A percentile compares a stretch with the other conserved stretches of the same genome.
Evolutionary conservation across 352 stramenopile genomes (phyloP).

Genomic region (Globisporangium mamillatum): DNA sequence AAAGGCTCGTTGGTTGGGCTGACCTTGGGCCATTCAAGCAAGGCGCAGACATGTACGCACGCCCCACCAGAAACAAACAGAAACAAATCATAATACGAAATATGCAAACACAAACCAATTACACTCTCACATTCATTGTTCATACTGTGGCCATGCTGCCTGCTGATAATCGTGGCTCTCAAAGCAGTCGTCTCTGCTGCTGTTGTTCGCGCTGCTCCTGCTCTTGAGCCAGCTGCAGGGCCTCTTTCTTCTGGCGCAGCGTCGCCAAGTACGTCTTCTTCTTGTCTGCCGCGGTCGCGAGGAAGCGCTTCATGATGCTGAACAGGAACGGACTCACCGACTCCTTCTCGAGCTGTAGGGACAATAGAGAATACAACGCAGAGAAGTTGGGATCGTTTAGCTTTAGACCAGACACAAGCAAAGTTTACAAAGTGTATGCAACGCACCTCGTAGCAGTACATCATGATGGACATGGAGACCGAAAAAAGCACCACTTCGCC

Average conservation of each 20-base stretch:
- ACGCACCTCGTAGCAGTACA: slow-evolving; percentile 82
- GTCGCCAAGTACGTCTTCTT: slow-evolving; percentile 53
- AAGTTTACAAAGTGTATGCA: neutral
- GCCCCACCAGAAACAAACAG: neutral
- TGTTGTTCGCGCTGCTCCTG: slow-evolving; percentile 3
- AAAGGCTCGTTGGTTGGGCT: neutral
- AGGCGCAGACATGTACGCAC: neutral
- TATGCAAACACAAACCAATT: too few relatives aligned
- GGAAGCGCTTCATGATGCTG: slow-evolving; percentile 72
- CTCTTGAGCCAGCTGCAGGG: slow-evolving; percentile 10
- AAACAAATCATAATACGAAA: neutral
- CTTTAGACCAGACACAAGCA: neutral
- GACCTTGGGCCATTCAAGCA: too few relatives aligned
- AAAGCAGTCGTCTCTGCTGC: neutral
- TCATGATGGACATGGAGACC: slow-evolving; percentile 76
- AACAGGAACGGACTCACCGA: slow-evolving; percentile 63
- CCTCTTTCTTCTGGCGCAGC: slow-evolving; percentile 15
- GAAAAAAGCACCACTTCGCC: slow-evolving; percentile 78
- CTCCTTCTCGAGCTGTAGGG: slow-evolving; percentile 54
- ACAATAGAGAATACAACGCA: neutral
- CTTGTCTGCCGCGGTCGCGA: slow-evolving; percentile 70
- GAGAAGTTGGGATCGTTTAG: slow-evolving; percentile 7
- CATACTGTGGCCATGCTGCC: too few relatives aligned
- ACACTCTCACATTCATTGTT: too few relatives aligned
- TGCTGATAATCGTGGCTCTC: too few relatives aligned